These are phyloP conservation scores for Singerocomus inundabilis DNA, from an alignment of 1,284 basidiomycete genomes.

Conservation along the genomic window DNA sequence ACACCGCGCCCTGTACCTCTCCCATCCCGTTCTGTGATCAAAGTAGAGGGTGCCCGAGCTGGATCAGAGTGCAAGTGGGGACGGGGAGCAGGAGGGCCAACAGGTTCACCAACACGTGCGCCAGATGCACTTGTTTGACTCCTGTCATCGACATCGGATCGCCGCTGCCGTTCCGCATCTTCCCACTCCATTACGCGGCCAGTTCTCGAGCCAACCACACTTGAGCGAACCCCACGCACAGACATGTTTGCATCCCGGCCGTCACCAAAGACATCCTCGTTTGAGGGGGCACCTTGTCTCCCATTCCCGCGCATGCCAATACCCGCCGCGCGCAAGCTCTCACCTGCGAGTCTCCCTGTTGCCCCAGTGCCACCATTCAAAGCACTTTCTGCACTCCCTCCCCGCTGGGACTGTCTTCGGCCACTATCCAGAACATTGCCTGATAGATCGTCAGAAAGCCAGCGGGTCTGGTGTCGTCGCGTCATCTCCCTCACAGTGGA, in stretches of 20 bases:
- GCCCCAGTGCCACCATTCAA: constrained; percentile 37
- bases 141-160: constrained; percentile 15
- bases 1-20: constrained; percentile 11
- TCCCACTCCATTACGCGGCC: constrained; percentile 28
- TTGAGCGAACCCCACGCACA: constrained; percentile 18
- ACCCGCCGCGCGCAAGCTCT: constrained; percentile 72
- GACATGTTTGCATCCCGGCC: constrained; percentile 14
- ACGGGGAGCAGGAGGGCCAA: constrained; percentile 22
- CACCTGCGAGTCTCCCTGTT: constrained; percentile 59
- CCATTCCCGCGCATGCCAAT: constrained; percentile 40
- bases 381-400: constrained; percentile 65
- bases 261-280: constrained; percentile 41
- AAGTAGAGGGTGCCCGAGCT: constrained; percentile 13
- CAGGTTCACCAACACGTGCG: constrained; percentile 13
- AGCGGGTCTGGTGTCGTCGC: constrained; percentile 49
- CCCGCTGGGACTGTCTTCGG: constrained; percentile 50
- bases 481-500: constrained; percentile 48
- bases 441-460: constrained; percentile 45
- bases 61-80: constrained; percentile 31
- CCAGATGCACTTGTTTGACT: constrained; percentile 19
- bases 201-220: constrained; percentile 5
- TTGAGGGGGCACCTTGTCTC: constrained; percentile 22
- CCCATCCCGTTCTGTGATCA: constrained; percentile 23
- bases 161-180: constrained; percentile 18
- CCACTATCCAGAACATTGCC: constrained; percentile 30